Evolutionary conservation across 2,329 filamentous ascomycete genomes (phyloP), one percentile per base, ranked within the genome.

Genomic region (Penicillium sp.): DNA sequence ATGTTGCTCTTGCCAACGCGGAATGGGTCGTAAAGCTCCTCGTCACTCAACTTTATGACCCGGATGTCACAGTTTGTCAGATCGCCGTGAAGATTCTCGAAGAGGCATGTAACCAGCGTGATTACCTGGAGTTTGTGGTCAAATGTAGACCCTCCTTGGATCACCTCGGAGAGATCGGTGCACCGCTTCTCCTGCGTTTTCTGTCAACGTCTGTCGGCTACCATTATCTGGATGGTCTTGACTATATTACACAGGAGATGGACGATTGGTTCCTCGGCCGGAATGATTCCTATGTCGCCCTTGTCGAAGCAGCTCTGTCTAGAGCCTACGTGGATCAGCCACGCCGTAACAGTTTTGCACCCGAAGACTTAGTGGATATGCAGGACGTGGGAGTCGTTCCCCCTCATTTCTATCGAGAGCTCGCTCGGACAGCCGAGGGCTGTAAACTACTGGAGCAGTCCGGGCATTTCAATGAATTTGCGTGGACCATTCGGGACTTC

Each of bases 201-300:
- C 73, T 99, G 49, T 96, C 92, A 0, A 97, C 93, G 0, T 96
- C 92, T 2, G 93, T 96, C 52, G 94, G 94, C 45, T 99, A 99
- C 67, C 92, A 97, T 71, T 99, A 99, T 71, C 81, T 99, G 6
- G 91, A 97, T 67, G 94, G 92, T 0, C 79, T 99, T 41, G 95
- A 99, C 75, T 99, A 99, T 69, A 99, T 99, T 71, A 96, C 92
- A 56, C 94, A 95, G 68, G 95, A 99, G 71, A 99, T 99, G 94
- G 94, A 99, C 63, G 95, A 99, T 74, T 99, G 94, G 94, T 99
- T 97, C 68, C 80, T 99, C 16, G 94, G 94, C 13, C 86, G 94
- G 42, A 99, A 99, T 67, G 93, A 99, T 70, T 87, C 86, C n/a
- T 99, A 99, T 62, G 94, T 99, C 46, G 83, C 85, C 34, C 83